Base-by-base conservation (phyloP, 179 eudicot species). In the Heliamphora pulchella region DNA sequence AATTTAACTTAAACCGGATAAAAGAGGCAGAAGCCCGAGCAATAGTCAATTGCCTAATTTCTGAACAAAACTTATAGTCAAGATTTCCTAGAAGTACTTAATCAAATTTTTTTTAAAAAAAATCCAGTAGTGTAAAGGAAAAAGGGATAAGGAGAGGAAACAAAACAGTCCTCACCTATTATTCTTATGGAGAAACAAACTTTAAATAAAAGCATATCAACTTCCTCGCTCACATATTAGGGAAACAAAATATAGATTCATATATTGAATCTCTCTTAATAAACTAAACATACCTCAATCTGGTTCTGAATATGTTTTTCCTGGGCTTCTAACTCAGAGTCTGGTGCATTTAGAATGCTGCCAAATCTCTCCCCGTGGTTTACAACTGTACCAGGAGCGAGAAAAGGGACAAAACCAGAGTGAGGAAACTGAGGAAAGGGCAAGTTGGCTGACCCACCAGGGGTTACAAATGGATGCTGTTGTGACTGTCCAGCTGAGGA, bases 291-390 rank as follows among this genome's bases (percentile, higher is more conserved):
- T 86, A 94, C 99, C 99, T 92, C 92, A 84, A 91, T 90, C 80
- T 90, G 97, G 64, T 88, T 87, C 86, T 89, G 90, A 79, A 92
- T 79, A 55, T 88, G 71, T 77, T 84, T 85, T 81, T 85, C 88
- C 76, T 89, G 91, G 7, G 78, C 81, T 71, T 91, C 87, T 64
- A 83, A 43, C 53, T 84, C 88, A 76, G 90, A 80, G 67, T 86
- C 89, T 57, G 87, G 63, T 74, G 83, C 53, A 76, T 71, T 77
- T 66, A 77, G 75, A 80, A 74, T 82, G 58, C 65, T 50, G 72
- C 74, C 73, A 78, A 53, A 70, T 50, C 82, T 51, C 73, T 73
- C 89, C 47, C 81, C 88, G 65, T 69, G 66, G 47, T 83, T 78
- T 75, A 77, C 50, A 71, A 83, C 85, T 17, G 82, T 62, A 50